Evolutionary conservation across 495 filamentous ascomycete species (phyloP).

Genomic region (Achaetomiella virescens): DNA sequence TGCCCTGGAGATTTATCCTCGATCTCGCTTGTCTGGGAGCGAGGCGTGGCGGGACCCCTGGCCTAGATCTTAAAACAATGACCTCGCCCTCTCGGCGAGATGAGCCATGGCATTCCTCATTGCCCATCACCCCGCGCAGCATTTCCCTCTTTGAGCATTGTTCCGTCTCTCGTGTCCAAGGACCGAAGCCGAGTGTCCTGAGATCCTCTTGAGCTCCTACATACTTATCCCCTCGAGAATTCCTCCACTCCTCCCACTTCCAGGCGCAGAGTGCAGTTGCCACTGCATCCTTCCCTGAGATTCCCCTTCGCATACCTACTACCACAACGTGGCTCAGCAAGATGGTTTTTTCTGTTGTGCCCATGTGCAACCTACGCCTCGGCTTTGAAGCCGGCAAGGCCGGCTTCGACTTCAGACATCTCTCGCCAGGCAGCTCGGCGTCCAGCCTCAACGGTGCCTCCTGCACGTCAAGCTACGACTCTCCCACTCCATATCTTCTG

Average conservation of each 20-base stretch:
- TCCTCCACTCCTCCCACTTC: slow-evolving; percentile 18
- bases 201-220: slow-evolving; percentile 15
- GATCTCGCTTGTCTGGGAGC: not conserved
- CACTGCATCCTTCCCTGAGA: slow-evolving; percentile 4
- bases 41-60: slow-evolving; percentile 4
- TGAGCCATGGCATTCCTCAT: slow-evolving; percentile 7
- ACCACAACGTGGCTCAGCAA: not conserved
- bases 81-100: slow-evolving; percentile 10
- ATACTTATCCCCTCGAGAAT: slow-evolving; percentile 18
- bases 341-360: slow-evolving; percentile 16
- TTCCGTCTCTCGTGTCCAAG: slow-evolving; percentile 21
- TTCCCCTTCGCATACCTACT: slow-evolving; percentile 1
- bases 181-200: slow-evolving; percentile 5
- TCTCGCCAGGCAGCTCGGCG: slow-evolving; percentile 9
- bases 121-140: slow-evolving; percentile 24
- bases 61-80: not conserved
- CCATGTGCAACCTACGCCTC: slow-evolving; percentile 19
- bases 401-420: slow-evolving; percentile 23
- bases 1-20: slow-evolving; percentile 9
- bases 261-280: slow-evolving; percentile 10
- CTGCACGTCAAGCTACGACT: slow-evolving; percentile 30
- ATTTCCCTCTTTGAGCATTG: slow-evolving; percentile 16
- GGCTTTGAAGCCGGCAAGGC: slow-evolving; percentile 20
- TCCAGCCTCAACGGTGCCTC: slow-evolving; percentile 31
- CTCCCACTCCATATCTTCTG: slow-evolving; percentile 38